Conservation (phyloP, 805 yeast genomes). For the Teunomyces stri region DNA sequence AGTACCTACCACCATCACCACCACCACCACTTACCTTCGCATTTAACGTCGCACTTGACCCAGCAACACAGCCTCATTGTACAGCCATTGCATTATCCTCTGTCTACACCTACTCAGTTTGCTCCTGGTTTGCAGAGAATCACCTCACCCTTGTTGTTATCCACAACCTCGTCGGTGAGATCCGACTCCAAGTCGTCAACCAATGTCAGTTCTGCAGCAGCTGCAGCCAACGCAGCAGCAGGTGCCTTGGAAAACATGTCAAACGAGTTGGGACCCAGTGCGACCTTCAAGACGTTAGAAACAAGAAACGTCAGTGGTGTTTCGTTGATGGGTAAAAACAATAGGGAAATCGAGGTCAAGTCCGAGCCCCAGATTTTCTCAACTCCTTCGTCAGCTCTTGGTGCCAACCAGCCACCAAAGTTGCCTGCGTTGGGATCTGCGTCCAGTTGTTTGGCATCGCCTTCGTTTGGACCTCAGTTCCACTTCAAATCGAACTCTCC, state of each 20-base stretch:
- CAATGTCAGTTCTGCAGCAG: slow-evolving; percentile 5
- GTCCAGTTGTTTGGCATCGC: slow-evolving; percentile 28
- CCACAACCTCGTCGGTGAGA: slow-evolving; percentile 46
- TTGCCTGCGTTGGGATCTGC: slow-evolving; percentile 31
- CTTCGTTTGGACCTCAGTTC: slow-evolving; percentile 48
- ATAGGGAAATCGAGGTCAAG: slow-evolving; percentile 7
- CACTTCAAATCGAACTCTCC: slow-evolving; percentile 13
- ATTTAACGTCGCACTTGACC: slow-evolving; percentile 7
- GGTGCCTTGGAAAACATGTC: slow-evolving; percentile 46
- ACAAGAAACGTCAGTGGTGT: slow-evolving; percentile 19
- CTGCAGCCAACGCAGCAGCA: slow-evolving; percentile 26
- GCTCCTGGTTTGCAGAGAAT: slow-evolving; percentile 62
- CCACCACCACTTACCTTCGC: slow-evolving; percentile 13
- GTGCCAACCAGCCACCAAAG: slow-evolving; percentile 24
- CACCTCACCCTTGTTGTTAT: slow-evolving; percentile 61
- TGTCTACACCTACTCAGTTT: slow-evolving; percentile 68
- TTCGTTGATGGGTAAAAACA: slow-evolving; percentile 32
- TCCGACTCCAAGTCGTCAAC: slow-evolving; percentile 12
- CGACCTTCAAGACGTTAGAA: slow-evolving; percentile 32
- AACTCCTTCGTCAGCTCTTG: slow-evolving; percentile 39
- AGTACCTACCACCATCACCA: slow-evolving; percentile 12
- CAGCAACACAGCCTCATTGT: slow-evolving; percentile 30
- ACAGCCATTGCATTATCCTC: slow-evolving; percentile 63
- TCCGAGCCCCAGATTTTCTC: slow-evolving; percentile 20
- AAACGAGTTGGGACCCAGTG: slow-evolving; percentile 43